Evolutionary conservation across 352 stramenopile species (phyloP).

Genomic region (Thraustochytrium striatum): DNA sequence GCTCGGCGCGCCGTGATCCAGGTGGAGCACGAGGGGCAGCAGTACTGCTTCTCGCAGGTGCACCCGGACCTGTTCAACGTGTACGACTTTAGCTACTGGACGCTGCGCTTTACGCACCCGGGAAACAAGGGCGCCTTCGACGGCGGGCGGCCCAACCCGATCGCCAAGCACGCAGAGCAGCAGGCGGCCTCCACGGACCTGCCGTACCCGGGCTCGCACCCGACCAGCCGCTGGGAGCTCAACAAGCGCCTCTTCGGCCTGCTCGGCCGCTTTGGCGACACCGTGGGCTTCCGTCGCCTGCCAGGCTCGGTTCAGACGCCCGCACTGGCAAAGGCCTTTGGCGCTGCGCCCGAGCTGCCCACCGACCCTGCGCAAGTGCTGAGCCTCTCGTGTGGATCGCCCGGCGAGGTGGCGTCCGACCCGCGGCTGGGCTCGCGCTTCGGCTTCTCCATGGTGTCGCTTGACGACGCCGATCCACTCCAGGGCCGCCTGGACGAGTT

Average conservation of each 20-base stretch:
- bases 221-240: conserved; percentile 1
- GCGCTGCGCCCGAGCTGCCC: too few species aligned
- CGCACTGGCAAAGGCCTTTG: conserved; percentile 30
- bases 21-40: background rate
- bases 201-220: conserved; percentile 23
- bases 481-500: background rate
- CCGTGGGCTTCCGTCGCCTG: conserved; percentile 36
- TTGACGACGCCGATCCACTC: background rate
- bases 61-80: conserved; percentile 47
- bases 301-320: background rate
- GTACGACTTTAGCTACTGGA: conserved; percentile 51
- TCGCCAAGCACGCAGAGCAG: conserved; percentile 23
- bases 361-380: background rate
- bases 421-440: conserved; percentile 10
- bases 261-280: conserved; percentile 18
- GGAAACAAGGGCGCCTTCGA: conserved; percentile 31
- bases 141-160: conserved; percentile 5
- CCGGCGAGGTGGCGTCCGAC: conserved; percentile 48
- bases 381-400: conserved; percentile 32
- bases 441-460: background rate
- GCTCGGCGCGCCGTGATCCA: background rate
- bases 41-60: conserved; percentile 30
- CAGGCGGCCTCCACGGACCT: conserved; percentile 10
- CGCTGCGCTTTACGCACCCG: background rate
- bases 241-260: background rate